These are phyloP conservation scores for Hymenoscyphus fraxineus DNA, from an alignment of 2,329 filamentous ascomycete genomes.

Conservation along the genomic window DNA sequence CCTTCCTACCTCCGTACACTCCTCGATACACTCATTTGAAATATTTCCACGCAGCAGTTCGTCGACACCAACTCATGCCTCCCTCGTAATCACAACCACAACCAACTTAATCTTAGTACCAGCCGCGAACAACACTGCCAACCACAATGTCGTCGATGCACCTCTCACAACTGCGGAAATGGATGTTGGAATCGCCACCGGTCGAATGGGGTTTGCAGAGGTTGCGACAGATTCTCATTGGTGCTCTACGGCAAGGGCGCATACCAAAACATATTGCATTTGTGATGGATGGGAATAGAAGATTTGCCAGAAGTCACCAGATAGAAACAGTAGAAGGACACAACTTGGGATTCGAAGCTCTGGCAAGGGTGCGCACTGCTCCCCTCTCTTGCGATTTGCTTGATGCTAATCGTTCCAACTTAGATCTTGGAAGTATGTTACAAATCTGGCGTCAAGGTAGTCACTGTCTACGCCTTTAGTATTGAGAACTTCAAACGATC, in stretches of 20 bases:
- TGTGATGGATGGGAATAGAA: conserved; percentile 97
- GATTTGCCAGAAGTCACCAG: conserved; percentile 83
- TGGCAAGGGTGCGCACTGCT: conserved; percentile 65
- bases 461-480: conserved; percentile 97
- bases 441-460: conserved; percentile 92
- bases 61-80: background rate
- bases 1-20: background rate
- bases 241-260: conserved; percentile 82
- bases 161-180: conserved; percentile 61
- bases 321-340: conserved; percentile 98
- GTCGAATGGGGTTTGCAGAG: conserved; percentile 82
- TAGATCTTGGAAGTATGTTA: conserved; percentile 96
- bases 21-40: background rate
- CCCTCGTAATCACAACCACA: background rate
- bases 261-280: conserved; percentile 97
- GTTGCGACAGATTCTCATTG: conserved; percentile 80
- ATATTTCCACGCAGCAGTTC: background rate
- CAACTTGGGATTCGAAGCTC: conserved; percentile 89
- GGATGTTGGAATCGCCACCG: conserved; percentile 84
- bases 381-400: background rate
- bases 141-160: conserved; percentile 47
- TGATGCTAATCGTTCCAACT: conserved; percentile 16
- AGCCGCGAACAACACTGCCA: background rate
- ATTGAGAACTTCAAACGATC: conserved; percentile 99
- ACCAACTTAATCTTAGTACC: background rate